These are phyloP conservation scores for Metschnikowia vanudenii DNA, from an alignment of 805 yeast species.

Conservation along the genomic window DNA sequence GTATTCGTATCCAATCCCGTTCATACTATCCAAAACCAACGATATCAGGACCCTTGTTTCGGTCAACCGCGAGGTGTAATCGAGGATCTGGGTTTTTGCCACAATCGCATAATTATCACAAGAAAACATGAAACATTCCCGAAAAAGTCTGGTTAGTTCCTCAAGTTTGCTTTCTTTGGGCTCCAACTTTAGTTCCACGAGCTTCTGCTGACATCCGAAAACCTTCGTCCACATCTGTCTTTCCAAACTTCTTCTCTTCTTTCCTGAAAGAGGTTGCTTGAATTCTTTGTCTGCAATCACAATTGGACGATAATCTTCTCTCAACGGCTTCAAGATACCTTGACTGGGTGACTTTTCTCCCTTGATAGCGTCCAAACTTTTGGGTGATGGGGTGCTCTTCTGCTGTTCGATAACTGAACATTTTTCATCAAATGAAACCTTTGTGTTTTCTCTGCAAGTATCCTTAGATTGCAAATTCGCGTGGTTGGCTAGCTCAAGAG, in stretches of 20 bases:
- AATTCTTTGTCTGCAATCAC: background rate
- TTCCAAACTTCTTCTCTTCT: background rate
- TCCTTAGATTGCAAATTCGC: no score
- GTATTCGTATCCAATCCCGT: background rate
- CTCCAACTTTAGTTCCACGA: background rate
- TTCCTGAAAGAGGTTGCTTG: background rate
- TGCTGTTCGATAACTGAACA: background rate
- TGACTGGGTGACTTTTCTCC: background rate
- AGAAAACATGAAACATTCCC: background rate
- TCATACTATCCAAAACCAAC: background rate
- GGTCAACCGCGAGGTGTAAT: background rate
- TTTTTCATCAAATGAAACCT: background rate
- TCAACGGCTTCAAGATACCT: background rate
- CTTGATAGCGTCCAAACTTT: background rate
- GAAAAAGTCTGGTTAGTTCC: background rate
- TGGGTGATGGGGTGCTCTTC: background rate
- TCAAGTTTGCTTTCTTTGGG: background rate
- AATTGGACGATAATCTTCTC: background rate
- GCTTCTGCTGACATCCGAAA: background rate
- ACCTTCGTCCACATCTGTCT: background rate
- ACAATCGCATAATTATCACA: background rate
- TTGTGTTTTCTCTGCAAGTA: background rate
- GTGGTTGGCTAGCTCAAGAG: background rate
- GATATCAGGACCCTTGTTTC: background rate
- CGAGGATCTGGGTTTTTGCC: slow-evolving; percentile 1